Conservation (phyloP, 805 yeast species). For the Saturnispora saitoi region DNA sequence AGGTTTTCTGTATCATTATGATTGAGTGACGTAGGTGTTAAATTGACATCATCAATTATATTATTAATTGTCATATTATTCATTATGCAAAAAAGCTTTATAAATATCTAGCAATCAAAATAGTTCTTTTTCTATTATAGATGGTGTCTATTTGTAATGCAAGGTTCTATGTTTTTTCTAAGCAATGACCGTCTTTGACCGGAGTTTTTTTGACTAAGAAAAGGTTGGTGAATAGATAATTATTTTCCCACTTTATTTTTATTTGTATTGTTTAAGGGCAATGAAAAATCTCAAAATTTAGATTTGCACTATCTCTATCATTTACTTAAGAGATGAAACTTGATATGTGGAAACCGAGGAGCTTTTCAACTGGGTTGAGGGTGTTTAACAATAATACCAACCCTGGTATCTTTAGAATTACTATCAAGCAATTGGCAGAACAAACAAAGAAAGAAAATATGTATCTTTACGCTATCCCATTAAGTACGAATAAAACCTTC, state of each 20-base stretch:
- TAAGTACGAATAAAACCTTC: conserved; percentile 52
- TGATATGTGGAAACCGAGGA: neutral
- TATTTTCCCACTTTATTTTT: neutral
- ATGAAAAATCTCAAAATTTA: neutral
- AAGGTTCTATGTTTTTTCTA: neutral
- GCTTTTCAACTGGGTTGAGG: neutral
- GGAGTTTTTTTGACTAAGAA: neutral
- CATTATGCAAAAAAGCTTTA: neutral
- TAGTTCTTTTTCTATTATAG: no score
- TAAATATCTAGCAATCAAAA: no score
- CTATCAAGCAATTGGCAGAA: neutral
- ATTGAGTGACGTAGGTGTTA: neutral
- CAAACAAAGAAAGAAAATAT: conserved; percentile 25
- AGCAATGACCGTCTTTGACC: neutral
- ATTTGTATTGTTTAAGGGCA: neutral
- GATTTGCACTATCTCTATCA: neutral
- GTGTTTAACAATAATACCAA: neutral
- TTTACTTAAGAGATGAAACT: neutral
- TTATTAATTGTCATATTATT: neutral
- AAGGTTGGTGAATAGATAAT: neutral
- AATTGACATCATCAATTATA: neutral
- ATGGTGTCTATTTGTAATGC: no score
- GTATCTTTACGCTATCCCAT: conserved; percentile 62
- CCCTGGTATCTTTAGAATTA: neutral
- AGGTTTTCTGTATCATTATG: neutral